phyloP scores from a whole-genome alignment of 805 yeast species.

The Starmerella bombicola region DNA sequence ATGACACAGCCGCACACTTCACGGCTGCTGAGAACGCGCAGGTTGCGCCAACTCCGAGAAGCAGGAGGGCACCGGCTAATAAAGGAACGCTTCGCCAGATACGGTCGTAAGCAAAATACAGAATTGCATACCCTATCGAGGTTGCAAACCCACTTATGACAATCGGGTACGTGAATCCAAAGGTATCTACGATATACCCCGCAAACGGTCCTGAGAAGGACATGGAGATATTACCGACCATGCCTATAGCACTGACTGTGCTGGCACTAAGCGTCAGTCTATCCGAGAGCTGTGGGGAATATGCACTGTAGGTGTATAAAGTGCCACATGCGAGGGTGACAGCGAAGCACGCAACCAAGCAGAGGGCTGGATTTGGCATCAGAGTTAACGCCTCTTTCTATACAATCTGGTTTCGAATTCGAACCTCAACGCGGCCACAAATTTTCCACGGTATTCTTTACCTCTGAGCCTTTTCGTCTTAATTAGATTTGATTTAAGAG shows the following conservation, averaged over 20 bases:
- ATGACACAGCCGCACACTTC: slow-evolving; percentile 60
- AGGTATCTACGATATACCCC: slow-evolving; percentile 50
- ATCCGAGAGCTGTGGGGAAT: slow-evolving; percentile 61
- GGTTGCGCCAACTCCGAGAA: slow-evolving; percentile 61
- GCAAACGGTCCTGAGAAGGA: slow-evolving; percentile 57
- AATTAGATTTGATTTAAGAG: too few relatives aligned
- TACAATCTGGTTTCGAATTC: too few relatives aligned
- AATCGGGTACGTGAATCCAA: slow-evolving; percentile 46
- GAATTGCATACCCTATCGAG: slow-evolving; percentile 43
- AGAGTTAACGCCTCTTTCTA: too few relatives aligned
- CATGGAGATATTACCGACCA: slow-evolving; percentile 53
- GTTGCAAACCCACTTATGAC: slow-evolving; percentile 40
- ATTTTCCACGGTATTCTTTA: too few relatives aligned
- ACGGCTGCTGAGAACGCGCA: slow-evolving; percentile 50
- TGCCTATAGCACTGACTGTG: slow-evolving; percentile 50
- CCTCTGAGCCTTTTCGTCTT: too few relatives aligned
- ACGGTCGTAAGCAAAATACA: slow-evolving; percentile 41
- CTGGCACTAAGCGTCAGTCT: slow-evolving; percentile 48
- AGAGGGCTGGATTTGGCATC: slow-evolving; percentile 17
- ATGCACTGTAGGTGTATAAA: slow-evolving; percentile 60
- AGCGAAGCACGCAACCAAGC: slow-evolving; percentile 22
- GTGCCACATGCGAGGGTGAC: slow-evolving; percentile 41
- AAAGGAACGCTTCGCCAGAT: slow-evolving; percentile 31
- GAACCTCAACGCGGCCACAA: too few relatives aligned
- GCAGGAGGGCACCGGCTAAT: slow-evolving; percentile 35